Base-by-base conservation (phyloP, 805 yeast species). In the Hanseniaspora meyeri region DNA sequence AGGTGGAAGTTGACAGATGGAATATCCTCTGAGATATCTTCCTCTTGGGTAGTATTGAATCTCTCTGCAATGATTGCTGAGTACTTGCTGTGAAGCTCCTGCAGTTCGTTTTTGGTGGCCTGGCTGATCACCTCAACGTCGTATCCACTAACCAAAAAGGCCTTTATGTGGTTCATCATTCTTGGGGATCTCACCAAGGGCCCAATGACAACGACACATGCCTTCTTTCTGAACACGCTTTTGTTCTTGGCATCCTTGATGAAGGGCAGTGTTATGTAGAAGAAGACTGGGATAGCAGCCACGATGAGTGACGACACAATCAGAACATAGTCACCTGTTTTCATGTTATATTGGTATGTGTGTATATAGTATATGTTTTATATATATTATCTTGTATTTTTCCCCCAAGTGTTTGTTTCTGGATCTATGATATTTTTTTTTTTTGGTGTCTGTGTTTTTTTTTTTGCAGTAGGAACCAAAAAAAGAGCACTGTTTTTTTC, bases 161-260 rank as follows among this genome's bases (percentile, higher is more conserved):
- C 83, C 57, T 75, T 70, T 0, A 95, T 95, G 66, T 93, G 98
- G 69, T 91, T 86, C 62, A 83, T 77, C 85, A 91, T 93, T 59
- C 98, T 75, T 7, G 98, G 98, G 0, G 97, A 90, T 65, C 89
- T 95, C 14, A 96, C 96, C 55, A 93, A 66, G 65, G 91, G 97
- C 1, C 98, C 98, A 19, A 93, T 71, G 2, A 93, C 98, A 60
- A 87, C 77, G 19, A 93, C 80, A 10, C 85, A 76, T 6, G 87
- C 81, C 53, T 87, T 77, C 60, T 75, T 79, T 24, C 20, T 46
- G 39, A 9, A 31, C 19, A 27, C 20, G 16, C 31, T 39, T 74
- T 68, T 5, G 69, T 60, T 7, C 72, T 67, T 37, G 63, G 65
- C 54, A 64, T 63, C 11, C 72, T 76, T 54, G 64, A 66, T 29